These are phyloP conservation scores for Allomyces arbusculus DNA, from an alignment of 192 early-diverging fungal species.

Conservation along the genomic window DNA sequence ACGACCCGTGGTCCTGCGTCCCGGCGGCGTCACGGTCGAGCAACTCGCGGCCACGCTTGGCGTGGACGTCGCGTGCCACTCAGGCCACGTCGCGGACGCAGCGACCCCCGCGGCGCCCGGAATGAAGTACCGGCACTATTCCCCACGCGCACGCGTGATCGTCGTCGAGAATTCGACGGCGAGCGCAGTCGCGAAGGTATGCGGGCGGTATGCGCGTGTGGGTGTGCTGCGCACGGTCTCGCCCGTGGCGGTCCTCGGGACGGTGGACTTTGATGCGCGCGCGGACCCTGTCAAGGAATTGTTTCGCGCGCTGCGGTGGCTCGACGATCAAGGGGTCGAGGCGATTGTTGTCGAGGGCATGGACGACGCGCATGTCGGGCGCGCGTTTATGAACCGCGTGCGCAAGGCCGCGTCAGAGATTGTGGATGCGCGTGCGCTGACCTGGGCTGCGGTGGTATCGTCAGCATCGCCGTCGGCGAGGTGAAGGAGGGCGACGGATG, in stretches of 20 bases:
- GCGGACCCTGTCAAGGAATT: constrained; percentile 19
- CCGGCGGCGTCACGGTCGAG: constrained; percentile 82
- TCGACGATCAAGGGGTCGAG: constrained; percentile 47
- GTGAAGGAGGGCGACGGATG: too few relatives aligned
- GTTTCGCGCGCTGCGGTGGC: constrained; percentile 52
- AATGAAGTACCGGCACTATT: constrained; percentile 99
- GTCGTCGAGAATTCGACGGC: constrained; percentile 23
- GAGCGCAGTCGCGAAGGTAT: not conserved
- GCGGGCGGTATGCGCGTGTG: constrained; percentile 3
- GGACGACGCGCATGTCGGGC: constrained; percentile 58
- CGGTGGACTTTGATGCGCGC: constrained; percentile 4
- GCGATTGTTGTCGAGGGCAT: constrained; percentile 84
- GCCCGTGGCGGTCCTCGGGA: not conserved
- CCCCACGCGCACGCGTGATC: constrained; percentile 68
- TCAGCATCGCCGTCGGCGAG: too few relatives aligned
- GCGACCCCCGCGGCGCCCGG: constrained; percentile 79
- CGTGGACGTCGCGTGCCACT: constrained; percentile 51
- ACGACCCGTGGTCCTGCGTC: constrained; percentile 62
- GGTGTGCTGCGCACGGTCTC: constrained; percentile 12
- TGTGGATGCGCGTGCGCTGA: too few relatives aligned
- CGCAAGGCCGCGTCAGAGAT: constrained; percentile 58
- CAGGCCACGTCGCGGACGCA: constrained; percentile 47
- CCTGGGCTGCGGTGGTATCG: too few relatives aligned
- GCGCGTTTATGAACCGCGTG: constrained; percentile 93
- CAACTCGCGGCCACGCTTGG: constrained; percentile 33